Base-by-base conservation (phyloP, 768 basidiomycete species). In the Artomyces pyxidatus region DNA sequence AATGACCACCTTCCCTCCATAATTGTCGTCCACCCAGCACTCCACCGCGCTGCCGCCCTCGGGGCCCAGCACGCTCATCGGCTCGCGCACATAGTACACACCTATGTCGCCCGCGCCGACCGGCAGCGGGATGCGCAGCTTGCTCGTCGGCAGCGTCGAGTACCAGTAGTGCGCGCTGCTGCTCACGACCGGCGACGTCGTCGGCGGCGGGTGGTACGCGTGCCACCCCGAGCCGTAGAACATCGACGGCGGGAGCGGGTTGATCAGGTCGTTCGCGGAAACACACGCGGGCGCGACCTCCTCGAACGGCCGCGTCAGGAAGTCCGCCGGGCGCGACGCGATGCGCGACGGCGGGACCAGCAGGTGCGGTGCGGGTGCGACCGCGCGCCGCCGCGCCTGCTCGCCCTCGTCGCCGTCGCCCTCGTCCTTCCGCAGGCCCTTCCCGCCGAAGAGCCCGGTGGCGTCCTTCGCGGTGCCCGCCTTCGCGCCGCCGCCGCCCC, bases 21-120 rank as follows among this genome's bases (percentile, higher is more conserved):
- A 78, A 62, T 99, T 99, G 64, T 99, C 94, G 64, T 99, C 96
- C 27, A 99, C 96, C 95, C 95, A 98, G 64, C 96, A 98, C 59
- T 88, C 80, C 3, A 94, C 72, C 45, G 77, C 74, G 57, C 83
- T 82, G 27, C 88, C 85, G 51, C 77, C 58, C 37, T 58, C 54
- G 5, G 61, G 70, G 5, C 77, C 81, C 29, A 80, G 71, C 16
- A 69, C 63, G 22, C 59, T 60, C 42, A 73, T 68, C 10, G 89
- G 84, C 53, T 92, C 90, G 63, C 77, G 77, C 27, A 97, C 51
- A 66, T 83, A 96, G 68, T 97, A 97, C 8, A 99, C 74, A 30
- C 88, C 93, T 35, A 99, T 78, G 60, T 98, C 95, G 8, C 96
- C 96, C 26, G 87, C 89, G 4, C 86, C 85, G 0, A 88, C 76